These are phyloP conservation scores for Oryza glumipatula DNA, from an alignment of 176 grass and related monocot genomes.

Conservation along the genomic window DNA sequence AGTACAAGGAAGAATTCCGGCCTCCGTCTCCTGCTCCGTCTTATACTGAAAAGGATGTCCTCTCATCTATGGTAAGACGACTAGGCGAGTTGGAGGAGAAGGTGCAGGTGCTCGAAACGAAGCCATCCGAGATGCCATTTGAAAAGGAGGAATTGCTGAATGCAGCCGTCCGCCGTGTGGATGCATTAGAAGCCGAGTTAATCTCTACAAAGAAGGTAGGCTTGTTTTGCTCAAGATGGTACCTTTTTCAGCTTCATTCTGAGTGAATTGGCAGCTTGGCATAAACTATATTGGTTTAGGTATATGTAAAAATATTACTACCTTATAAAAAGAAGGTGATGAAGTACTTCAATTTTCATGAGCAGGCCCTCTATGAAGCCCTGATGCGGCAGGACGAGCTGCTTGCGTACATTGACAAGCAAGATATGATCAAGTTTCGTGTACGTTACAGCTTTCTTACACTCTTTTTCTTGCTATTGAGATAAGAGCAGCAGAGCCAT, in stretches of 20 bases:
- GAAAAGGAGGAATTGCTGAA: conserved; percentile 96
- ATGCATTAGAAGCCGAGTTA: conserved; percentile 95
- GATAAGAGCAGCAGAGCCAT: not conserved
- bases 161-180: conserved; percentile 80
- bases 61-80: conserved; percentile 73
- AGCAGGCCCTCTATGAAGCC: conserved; percentile 82
- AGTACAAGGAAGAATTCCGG: conserved; percentile 77
- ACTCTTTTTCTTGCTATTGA: not conserved
- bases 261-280: not conserved
- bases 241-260: conserved; percentile 2
- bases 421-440: conserved; percentile 77
- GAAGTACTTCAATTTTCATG: conserved; percentile 18
- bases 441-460: conserved; percentile 47
- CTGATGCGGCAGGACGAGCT: conserved; percentile 93
- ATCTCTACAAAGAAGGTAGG: conserved; percentile 95
- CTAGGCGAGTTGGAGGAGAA: conserved; percentile 87
- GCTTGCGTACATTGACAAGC: conserved; percentile 89
- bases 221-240: conserved; percentile 20
- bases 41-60: conserved; percentile 72
- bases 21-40: conserved; percentile 88
- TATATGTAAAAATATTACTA: not conserved
- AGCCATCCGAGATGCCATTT: conserved; percentile 85
- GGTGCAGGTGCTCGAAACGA: conserved; percentile 76
- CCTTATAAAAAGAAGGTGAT: not conserved
- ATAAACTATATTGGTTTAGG: not conserved